These are phyloP conservation scores for Articulospora tetracladia DNA, from an alignment of 495 filamentous ascomycete species.

Conservation along the genomic window DNA sequence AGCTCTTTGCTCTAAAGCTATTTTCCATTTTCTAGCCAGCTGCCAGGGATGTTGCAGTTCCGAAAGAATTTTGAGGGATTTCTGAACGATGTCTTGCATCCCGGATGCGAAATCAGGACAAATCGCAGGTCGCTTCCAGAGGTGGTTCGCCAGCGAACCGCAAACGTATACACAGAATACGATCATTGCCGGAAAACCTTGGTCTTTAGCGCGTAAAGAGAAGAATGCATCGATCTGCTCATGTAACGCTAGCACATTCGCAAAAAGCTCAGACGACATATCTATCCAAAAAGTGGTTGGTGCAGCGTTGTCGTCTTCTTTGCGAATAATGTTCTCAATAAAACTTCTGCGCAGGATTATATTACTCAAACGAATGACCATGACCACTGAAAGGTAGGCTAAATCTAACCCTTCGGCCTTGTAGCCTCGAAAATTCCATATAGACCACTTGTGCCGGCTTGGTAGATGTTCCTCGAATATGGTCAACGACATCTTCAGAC, in stretches of 20 bases:
- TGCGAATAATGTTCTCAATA: neutral
- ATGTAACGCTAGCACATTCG: conserved; percentile 40
- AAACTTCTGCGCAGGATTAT: conserved; percentile 36
- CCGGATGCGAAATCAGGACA: neutral
- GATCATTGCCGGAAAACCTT: conserved; percentile 46
- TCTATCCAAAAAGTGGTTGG: conserved; percentile 26
- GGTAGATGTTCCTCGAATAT: conserved; percentile 42
- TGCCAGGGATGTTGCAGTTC: conserved; percentile 6
- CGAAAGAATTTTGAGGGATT: neutral
- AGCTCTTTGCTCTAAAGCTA: neutral
- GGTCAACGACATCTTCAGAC: conserved; percentile 31
- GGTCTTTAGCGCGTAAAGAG: conserved; percentile 33
- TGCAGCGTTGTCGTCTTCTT: neutral
- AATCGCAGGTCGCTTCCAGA: conserved; percentile 15
- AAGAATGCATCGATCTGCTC: conserved; percentile 45
- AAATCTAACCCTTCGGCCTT: conserved; percentile 40
- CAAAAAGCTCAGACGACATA: conserved; percentile 43
- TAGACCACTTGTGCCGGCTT: conserved; percentile 38
- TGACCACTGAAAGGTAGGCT: conserved; percentile 44
- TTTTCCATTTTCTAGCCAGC: conserved; percentile 1
- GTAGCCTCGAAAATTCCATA: conserved; percentile 37
- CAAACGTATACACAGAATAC: conserved; percentile 49
- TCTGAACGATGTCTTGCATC: neutral
- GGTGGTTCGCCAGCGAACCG: conserved; percentile 42
- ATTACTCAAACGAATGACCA: conserved; percentile 44